These are phyloP conservation scores for Boechera stricta DNA, from an alignment of 345 rosid genomes.

Conservation along the genomic window DNA sequence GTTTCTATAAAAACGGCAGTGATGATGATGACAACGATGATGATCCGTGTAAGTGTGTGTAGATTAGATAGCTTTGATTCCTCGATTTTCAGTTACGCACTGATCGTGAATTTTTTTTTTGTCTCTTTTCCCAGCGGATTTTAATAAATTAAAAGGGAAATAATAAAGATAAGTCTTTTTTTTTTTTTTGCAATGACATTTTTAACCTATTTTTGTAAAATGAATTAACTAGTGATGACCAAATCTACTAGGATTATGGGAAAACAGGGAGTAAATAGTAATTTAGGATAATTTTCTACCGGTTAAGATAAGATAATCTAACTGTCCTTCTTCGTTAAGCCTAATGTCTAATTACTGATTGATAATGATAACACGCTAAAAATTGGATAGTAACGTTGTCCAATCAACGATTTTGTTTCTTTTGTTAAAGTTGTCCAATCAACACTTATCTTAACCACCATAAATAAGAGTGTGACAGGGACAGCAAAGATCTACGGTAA, in stretches of 20 bases:
- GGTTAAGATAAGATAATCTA: neutral
- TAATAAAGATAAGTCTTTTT: neutral
- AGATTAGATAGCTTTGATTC: slow-evolving; percentile 25
- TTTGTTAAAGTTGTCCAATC: slow-evolving; percentile 22
- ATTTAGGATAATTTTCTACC: neutral
- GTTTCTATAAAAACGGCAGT: slow-evolving; percentile 28
- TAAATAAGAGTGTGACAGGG: neutral
- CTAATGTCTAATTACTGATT: neutral
- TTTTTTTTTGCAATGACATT: neutral
- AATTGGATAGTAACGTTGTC: slow-evolving; percentile 14
- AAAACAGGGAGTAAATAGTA: slow-evolving; percentile 11
- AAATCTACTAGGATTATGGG: neutral
- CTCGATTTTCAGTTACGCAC: slow-evolving; percentile 19
- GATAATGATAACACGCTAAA: neutral
- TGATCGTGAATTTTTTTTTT: slow-evolving; percentile 5
- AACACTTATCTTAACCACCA: neutral
- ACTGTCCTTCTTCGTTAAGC: neutral
- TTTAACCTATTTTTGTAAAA: slow-evolving; percentile 6
- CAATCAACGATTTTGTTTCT: slow-evolving; percentile 7
- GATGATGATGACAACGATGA: slow-evolving; percentile 35
- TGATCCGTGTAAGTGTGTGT: slow-evolving; percentile 10
- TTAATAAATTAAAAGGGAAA: neutral
- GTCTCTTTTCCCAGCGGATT: neutral
- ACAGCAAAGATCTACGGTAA: neutral
- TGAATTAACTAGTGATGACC: too few relatives aligned